A percentile compares a stretch with the other conserved stretches of the same genome.
phyloP scores from a whole-genome alignment of 352 stramenopile genomes.

The Phytophthora vignae region DNA sequence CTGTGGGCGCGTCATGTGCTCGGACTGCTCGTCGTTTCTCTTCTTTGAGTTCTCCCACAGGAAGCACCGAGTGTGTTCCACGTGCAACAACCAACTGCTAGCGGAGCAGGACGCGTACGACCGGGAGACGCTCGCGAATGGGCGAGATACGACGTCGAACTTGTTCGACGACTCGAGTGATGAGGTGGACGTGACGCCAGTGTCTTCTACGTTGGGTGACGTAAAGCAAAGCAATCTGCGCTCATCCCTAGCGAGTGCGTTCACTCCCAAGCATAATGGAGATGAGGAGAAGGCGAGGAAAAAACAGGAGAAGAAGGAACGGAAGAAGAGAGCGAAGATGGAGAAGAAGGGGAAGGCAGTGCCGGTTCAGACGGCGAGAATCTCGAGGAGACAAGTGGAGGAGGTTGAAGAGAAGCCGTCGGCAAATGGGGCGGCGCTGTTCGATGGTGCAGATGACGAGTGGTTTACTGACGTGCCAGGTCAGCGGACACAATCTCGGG shows the following conservation, averaged over 20 bases:
- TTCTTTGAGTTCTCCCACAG: slow-evolving; percentile 64
- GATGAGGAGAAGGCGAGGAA: slow-evolving; percentile 25
- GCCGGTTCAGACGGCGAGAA: slow-evolving; percentile 1
- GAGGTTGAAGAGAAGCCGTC: slow-evolving; percentile 7
- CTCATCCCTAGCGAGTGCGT: slow-evolving; percentile 14
- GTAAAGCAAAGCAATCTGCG: slow-evolving; percentile 8
- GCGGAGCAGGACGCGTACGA: slow-evolving; percentile 39
- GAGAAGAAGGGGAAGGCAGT: slow-evolving; percentile 7
- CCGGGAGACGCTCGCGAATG: slow-evolving; percentile 14
- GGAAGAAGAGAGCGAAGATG: slow-evolving; percentile 23
- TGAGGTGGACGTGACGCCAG: slow-evolving; percentile 10
- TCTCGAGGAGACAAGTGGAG: not conserved
- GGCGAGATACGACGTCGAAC: not conserved
- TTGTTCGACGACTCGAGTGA: slow-evolving; percentile 29
- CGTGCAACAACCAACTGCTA: slow-evolving; percentile 46
- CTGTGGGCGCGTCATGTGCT: slow-evolving; percentile 81
- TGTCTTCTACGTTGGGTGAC: slow-evolving; percentile 10
- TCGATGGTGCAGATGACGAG: slow-evolving; percentile 59
- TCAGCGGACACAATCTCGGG: slow-evolving; percentile 7
- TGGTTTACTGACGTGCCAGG: slow-evolving; percentile 69
- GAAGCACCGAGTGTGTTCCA: slow-evolving; percentile 73
- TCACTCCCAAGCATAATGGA: slow-evolving; percentile 13
- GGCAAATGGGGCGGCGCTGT: slow-evolving; percentile 32
- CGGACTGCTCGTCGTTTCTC: slow-evolving; percentile 75
- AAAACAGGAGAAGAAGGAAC: slow-evolving; percentile 30